Conservation (phyloP, 208 protist species). For the Trichomonas vaginalis region DNA sequence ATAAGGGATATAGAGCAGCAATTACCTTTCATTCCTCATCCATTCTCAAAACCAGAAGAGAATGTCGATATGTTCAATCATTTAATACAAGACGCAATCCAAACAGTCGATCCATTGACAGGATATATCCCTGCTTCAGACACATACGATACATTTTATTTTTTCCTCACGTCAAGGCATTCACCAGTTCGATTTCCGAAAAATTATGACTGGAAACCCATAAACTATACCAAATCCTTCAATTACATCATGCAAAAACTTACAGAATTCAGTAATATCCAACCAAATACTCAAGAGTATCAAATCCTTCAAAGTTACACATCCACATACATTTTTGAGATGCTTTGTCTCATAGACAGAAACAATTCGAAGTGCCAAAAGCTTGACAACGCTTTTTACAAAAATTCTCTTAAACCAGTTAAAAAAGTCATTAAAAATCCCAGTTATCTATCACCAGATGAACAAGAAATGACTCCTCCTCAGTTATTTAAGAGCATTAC, state of each 20-base stretch:
- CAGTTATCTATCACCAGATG: background rate
- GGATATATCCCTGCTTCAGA: background rate
- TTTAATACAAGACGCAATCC: background rate
- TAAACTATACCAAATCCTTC: background rate
- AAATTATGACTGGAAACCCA: background rate
- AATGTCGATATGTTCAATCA: background rate
- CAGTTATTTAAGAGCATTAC: background rate
- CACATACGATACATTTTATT: background rate
- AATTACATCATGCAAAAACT: background rate
- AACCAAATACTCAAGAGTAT: background rate
- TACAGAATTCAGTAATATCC: background rate
- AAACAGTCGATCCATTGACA: background rate
- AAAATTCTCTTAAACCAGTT: background rate
- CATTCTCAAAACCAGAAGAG: background rate
- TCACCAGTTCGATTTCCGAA: background rate
- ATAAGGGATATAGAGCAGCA: background rate
- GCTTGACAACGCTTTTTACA: background rate
- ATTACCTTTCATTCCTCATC: background rate
- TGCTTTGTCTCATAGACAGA: background rate
- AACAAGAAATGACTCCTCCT: background rate
- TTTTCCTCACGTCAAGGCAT: background rate
- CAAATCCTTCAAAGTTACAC: background rate
- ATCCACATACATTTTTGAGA: background rate
- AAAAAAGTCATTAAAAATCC: background rate
- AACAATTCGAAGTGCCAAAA: background rate